phyloP scores from a whole-genome alignment of 352 stramenopile species.

The Achlya hypogyna region DNA sequence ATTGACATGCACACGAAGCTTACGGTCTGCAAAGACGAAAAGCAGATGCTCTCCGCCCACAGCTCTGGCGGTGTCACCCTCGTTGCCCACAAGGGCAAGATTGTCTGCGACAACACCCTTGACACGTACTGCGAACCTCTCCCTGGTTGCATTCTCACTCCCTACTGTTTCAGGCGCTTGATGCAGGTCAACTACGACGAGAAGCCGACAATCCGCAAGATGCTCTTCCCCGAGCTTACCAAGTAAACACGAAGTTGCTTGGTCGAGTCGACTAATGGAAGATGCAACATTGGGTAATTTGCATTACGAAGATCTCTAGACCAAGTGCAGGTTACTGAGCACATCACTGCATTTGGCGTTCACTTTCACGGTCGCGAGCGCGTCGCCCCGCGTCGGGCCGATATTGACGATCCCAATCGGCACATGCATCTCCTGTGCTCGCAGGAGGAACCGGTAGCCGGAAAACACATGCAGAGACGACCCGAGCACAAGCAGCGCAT shows the following conservation, averaged over 20 bases:
- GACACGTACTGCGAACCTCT: constrained; percentile 38
- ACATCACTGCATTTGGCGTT: constrained; percentile 37
- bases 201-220: constrained; percentile 68
- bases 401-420: constrained; percentile 84
- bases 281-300: not conserved
- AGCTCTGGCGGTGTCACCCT: constrained; percentile 81
- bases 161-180: constrained; percentile 28
- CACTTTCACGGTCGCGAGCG: constrained; percentile 64
- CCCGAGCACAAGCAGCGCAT: constrained; percentile 89
- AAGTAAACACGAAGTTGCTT: not conserved
- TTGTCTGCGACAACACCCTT: constrained; percentile 98
- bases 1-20: constrained; percentile 88
- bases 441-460: constrained; percentile 86
- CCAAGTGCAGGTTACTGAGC: not conserved
- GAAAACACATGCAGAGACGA: constrained; percentile 93
- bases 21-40: constrained; percentile 77
- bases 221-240: constrained; percentile 43
- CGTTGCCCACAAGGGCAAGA: constrained; percentile 89
- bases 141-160: not conserved
- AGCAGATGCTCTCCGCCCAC: constrained; percentile 72
- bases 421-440: constrained; percentile 51
- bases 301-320: too few relatives aligned
- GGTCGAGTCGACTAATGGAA: not conserved
- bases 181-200: constrained; percentile 78
- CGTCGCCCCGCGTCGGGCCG: constrained; percentile 78